Percentiles rank a stretch among this genome's conserved stretches.
These are phyloP conservation scores for Hanseniaspora singularis DNA, from an alignment of 805 yeast species.

Conservation along the genomic window DNA sequence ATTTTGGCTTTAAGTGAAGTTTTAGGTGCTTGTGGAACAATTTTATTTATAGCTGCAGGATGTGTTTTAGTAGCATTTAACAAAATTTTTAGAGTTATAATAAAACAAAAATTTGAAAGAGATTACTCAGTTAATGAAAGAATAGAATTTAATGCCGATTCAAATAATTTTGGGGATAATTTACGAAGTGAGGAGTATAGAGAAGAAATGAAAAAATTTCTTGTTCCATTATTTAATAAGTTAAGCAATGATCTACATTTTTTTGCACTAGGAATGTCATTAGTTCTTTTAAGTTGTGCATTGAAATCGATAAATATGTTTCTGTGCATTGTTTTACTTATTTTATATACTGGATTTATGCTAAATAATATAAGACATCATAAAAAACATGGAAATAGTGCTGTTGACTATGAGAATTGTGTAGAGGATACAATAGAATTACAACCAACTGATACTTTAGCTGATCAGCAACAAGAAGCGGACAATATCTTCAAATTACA, in stretches of 20 bases:
- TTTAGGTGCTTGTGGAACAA: conserved; percentile 30
- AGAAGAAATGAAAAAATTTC: background rate
- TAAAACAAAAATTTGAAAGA: conserved; percentile 1
- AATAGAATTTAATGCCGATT: background rate
- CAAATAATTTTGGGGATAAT: background rate
- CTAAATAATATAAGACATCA: conserved; percentile 12
- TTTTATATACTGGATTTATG: conserved; percentile 22
- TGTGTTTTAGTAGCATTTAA: conserved; percentile 22
- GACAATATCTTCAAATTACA: conserved; percentile 6
- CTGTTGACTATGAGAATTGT: background rate
- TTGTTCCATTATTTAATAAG: conserved; percentile 4
- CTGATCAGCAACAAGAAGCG: conserved; percentile 9
- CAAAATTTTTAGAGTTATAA: conserved; percentile 20
- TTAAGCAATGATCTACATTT: conserved; percentile 24
- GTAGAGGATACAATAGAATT: conserved; percentile 4
- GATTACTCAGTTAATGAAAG: background rate
- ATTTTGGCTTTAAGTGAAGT: conserved; percentile 30
- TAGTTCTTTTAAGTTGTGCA: conserved; percentile 23
- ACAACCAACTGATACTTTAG: background rate
- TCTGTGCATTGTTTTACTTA: conserved; percentile 24
- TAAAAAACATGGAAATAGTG: conserved; percentile 5
- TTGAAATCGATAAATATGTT: conserved; percentile 22
- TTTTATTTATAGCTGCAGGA: conserved; percentile 28
- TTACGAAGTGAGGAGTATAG: background rate
- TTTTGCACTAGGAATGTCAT: conserved; percentile 21